Base-by-base conservation (phyloP, 495 filamentous ascomycete genomes). In the Penicillium verhagenii region DNA sequence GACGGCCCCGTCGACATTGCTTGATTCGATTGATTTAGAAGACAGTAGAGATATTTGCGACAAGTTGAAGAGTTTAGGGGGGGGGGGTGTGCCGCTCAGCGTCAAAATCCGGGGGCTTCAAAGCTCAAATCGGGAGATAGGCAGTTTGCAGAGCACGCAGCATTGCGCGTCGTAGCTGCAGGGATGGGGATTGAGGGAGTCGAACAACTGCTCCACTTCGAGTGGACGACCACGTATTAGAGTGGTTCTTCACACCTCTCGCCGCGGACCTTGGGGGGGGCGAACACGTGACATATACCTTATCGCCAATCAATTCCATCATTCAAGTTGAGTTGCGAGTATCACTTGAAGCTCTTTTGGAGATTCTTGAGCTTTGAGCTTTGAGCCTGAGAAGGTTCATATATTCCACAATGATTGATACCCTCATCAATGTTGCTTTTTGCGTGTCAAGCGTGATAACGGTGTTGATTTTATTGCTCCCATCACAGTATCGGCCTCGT, bases 401-500 rank as follows among this genome's bases (percentile, higher is more conserved):
- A 39, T 21, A 37, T 31, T 5, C 35, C 61, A 57, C 42, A 55
- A 77, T 76, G 76, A 70, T 79, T 52, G 73, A 77, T 26, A 56
- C 65, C 1, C 40, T 74, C 44, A 70, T 77, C 47, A 75, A 57
- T 48, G 50, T 76, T 46, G 75, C 75, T 14, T 80, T 83, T 38
- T 71, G 71, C 50, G 47, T 78, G 16, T 82, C 79, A n/a, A 82
- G 72, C 6, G 60, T 67, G 2, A 49, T 82, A 52, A 81, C 80
- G 4, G 44, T 82, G 28, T 52, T 81, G 13, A 75, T 85, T 39
- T 49, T 81, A 26, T 58, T 74, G 5, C 71, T 84, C 1, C 82
- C 82, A 1, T 79, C 79, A 14, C 75, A 79, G 49, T 82, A 82
- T 65, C 60, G 56, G 16, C 66, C 58, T 40, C 54, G 42, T 9